These are phyloP conservation scores for Biancaea sappan DNA, from an alignment of 306 rosid genomes.

Conservation along the genomic window DNA sequence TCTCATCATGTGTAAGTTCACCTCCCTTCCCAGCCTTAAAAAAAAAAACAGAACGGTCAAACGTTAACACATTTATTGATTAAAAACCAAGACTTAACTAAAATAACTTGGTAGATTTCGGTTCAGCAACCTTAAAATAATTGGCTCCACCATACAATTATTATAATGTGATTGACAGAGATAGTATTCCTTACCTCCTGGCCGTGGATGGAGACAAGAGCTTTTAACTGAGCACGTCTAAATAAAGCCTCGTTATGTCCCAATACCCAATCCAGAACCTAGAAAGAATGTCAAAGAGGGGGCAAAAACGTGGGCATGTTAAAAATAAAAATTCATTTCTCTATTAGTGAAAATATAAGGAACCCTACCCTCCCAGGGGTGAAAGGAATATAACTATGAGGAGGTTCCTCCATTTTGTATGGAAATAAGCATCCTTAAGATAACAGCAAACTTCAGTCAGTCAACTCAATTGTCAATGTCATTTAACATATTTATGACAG, in stretches of 20 bases:
- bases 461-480: not conserved
- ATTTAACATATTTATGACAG: not conserved
- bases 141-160: not conserved
- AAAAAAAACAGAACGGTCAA: not conserved
- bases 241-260: slow-evolving; percentile 93
- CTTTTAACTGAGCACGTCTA: slow-evolving; percentile 94
- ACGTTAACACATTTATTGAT: slow-evolving; percentile 1
- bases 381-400: not conserved
- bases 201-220: slow-evolving; percentile 89
- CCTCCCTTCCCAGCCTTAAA: slow-evolving; percentile 98
- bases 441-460: not conserved
- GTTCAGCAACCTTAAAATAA: slow-evolving; percentile 19
- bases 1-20: slow-evolving; percentile 94
- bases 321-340: not conserved
- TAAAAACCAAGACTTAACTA: not conserved
- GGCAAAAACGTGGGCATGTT: slow-evolving; percentile 8
- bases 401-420: not conserved
- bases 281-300: slow-evolving; percentile 35
- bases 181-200: slow-evolving; percentile 63
- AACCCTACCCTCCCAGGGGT: not conserved
- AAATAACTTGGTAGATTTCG: slow-evolving; percentile 4
- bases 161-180: slow-evolving; percentile 17
- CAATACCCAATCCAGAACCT: slow-evolving; percentile 77
- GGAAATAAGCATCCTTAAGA: not conserved
- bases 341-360: not conserved